These are phyloP conservation scores for Eucalyptus microcorys DNA, from an alignment of 345 rosid species.

Conservation along the genomic window DNA sequence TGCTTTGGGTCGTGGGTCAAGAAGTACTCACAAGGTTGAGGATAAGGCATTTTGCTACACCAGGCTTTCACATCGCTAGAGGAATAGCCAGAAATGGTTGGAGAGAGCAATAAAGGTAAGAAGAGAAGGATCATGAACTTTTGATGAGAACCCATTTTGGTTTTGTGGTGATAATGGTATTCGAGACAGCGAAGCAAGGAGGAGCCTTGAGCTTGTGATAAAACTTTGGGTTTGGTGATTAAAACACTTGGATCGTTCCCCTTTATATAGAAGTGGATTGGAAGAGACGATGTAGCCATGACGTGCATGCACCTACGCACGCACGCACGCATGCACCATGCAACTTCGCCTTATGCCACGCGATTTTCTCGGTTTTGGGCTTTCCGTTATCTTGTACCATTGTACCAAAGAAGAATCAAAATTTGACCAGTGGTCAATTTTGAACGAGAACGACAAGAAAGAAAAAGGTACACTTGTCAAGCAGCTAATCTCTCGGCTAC, in stretches of 20 bases:
- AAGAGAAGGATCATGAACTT: background rate
- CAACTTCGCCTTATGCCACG: background rate
- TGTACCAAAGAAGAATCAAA: background rate
- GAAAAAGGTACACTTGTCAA: background rate
- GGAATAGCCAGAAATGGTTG: conserved; percentile 6
- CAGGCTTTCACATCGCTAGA: background rate
- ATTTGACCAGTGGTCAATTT: background rate
- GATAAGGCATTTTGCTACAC: conserved; percentile 5
- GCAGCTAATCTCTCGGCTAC: background rate
- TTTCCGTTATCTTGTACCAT: background rate
- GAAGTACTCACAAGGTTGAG: conserved; percentile 18
- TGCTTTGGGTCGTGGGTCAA: background rate
- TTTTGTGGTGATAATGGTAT: too few species aligned
- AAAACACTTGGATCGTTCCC: background rate
- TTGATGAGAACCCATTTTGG: too few species aligned
- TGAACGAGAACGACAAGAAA: background rate
- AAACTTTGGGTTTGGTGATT: background rate
- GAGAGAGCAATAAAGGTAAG: background rate
- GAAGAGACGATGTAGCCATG: background rate
- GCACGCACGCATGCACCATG: background rate
- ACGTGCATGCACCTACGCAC: background rate
- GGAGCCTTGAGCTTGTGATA: background rate
- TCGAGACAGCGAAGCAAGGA: background rate
- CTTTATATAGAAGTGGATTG: background rate
- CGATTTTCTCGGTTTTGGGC: background rate